Evolutionary conservation across 1,139 yeast species (phyloP), one percentile per base, ranked within the genome.

Genomic region (Pneumocystis canis): DNA sequence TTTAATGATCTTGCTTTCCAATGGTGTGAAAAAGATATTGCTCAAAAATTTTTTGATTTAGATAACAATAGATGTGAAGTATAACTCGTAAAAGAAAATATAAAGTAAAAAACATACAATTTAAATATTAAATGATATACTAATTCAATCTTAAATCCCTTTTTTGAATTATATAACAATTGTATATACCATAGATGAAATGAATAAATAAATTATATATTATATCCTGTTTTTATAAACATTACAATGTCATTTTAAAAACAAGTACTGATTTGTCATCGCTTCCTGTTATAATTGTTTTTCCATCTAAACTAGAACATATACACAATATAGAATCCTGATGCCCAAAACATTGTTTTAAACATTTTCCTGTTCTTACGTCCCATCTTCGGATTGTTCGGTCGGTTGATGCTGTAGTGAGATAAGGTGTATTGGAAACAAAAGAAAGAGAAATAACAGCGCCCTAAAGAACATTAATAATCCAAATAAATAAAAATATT

Each of bases 241-340:
- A 57, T 20, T 11, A 20, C 30, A 16, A 28, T 30, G 25, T 25
- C 37, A 57, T 35, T 35, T 39, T 37, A 60, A 62, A 68, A 25
- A 92, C 82, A 68, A 92, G 78, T 6, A 95, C 83, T 41, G 92
- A 97, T 68, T 96, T 96, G 73, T 92, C 98, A 73, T 92, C 98
- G 66, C 97, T 97, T n/a, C 97, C 98, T 33, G 97, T 88, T 57
- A 89, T 80, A 61, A 94, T 71, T 71, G 85, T 84, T 64, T 80
- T 79, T 57, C 88, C 90, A 59, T 80, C 76, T n/a, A 82, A 82
- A 67, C 77, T 79, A 59, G 83, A 70, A 16, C 85, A 82, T 73
- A 90, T 89, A 70, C 89, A 97, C 66, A 92, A 79, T 16, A 92
- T 84, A 64, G 97, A 97, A 86, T 88, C 87, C 73, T 86, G 87